These are phyloP conservation scores for Linum usitatissimum DNA, from an alignment of 345 rosid genomes.

Conservation along the genomic window DNA sequence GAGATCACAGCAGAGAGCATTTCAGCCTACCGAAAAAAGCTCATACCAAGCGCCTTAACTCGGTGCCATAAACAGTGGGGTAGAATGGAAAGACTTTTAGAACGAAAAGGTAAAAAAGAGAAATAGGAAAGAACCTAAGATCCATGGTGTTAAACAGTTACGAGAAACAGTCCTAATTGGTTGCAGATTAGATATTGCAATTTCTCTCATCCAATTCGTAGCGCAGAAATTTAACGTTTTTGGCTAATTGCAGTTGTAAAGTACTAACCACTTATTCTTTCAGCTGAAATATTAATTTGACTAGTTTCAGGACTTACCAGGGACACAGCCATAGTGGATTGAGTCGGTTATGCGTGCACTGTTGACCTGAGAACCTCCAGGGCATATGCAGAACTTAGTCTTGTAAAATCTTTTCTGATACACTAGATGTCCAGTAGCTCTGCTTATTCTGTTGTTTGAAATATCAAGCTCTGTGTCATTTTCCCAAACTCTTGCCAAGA, in stretches of 20 bases:
- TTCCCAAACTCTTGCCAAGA: constrained; percentile 92
- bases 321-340: constrained; percentile 92
- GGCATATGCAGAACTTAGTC: constrained; percentile 91
- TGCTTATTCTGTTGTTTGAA: constrained; percentile 70
- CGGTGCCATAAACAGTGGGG: too few species aligned
- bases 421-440: constrained; percentile 70
- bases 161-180: too few species aligned
- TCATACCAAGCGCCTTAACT: too few species aligned
- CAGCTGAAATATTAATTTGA: not conserved
- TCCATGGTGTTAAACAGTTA: too few species aligned
- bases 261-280: not conserved
- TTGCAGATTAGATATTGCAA: too few species aligned
- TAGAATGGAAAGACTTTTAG: too few species aligned
- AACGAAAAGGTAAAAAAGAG: too few species aligned
- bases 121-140: too few species aligned
- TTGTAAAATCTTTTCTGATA: constrained; percentile 87
- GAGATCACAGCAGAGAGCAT: too few species aligned
- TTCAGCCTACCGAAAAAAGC: too few species aligned
- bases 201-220: too few species aligned
- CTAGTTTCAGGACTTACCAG: constrained; percentile 41
- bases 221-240: too few species aligned
- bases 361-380: constrained; percentile 97
- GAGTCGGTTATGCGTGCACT: constrained; percentile 97
- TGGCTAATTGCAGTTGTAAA: not conserved
- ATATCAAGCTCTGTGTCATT: constrained; percentile 88